phyloP scores from a whole-genome alignment of 2,329 filamentous ascomycete genomes.

The Aureobasidium sp. region DNA sequence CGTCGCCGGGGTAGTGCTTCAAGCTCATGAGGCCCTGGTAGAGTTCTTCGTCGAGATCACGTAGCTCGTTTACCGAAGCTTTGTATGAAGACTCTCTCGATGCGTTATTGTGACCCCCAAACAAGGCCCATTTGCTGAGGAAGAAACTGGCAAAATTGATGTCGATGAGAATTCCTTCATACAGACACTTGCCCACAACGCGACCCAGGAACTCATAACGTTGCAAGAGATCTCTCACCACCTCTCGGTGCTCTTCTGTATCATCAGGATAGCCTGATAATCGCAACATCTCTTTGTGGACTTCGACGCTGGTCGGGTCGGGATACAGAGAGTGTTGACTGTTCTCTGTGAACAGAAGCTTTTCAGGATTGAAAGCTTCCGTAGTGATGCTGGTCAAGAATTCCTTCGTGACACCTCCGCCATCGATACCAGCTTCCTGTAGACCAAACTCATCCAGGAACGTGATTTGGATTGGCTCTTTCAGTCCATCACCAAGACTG shows the following conservation, averaged over 20 bases:
- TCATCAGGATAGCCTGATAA: conserved; percentile 43
- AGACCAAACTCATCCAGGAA: conserved; percentile 88
- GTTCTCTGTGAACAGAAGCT: conserved; percentile 66
- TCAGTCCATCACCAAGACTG: conserved; percentile 67
- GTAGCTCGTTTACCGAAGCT: conserved; percentile 87
- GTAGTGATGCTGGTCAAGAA: conserved; percentile 83
- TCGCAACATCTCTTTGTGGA: neutral
- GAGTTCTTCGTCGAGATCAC: conserved; percentile 81
- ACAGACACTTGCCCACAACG: conserved; percentile 91
- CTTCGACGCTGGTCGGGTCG: conserved; percentile 52
- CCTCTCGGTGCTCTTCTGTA: conserved; percentile 47
- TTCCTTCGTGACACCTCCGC: conserved; percentile 94
- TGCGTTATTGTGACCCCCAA: conserved; percentile 53
- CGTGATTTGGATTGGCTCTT: conserved; percentile 92
- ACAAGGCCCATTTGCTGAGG: conserved; percentile 85
- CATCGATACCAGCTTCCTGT: conserved; percentile 88
- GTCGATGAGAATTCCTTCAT: conserved; percentile 92
- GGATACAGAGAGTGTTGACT: conserved; percentile 81
- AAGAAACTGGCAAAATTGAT: conserved; percentile 93
- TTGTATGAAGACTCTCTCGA: conserved; percentile 66
- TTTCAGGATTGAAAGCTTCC: conserved; percentile 62
- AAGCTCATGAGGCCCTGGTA: conserved; percentile 76
- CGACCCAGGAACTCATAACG: conserved; percentile 88
- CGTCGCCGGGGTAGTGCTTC: conserved; percentile 77
- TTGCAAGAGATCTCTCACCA: conserved; percentile 53